Conservation (phyloP, 1,139 yeast genomes). For the Debaryomyces robertsiae region DNA sequence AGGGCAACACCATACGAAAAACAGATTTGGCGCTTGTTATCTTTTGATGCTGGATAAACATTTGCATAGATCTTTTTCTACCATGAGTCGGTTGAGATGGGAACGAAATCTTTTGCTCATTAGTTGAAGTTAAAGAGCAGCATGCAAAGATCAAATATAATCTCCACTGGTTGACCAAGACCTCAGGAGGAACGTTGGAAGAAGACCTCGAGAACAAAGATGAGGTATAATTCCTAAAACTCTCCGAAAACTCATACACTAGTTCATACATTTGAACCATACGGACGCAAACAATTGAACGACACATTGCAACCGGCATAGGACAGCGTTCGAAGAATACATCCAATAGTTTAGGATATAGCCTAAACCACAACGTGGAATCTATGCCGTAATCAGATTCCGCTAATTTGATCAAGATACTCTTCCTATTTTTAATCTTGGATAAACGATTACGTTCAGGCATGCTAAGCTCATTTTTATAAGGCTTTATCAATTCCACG, state of each 20-base stretch:
- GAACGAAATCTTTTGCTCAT: slow-evolving; percentile 74
- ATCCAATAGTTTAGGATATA: slow-evolving; percentile 74
- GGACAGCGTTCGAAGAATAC: slow-evolving; percentile 83
- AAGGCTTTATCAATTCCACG: slow-evolving; percentile 60
- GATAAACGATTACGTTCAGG: slow-evolving; percentile 79
- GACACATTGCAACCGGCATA: slow-evolving; percentile 88
- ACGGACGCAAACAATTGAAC: slow-evolving; percentile 89
- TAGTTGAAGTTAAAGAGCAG: slow-evolving; percentile 85
- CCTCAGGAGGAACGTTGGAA: slow-evolving; percentile 59
- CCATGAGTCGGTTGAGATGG: slow-evolving; percentile 63
- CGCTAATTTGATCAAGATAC: slow-evolving; percentile 70
- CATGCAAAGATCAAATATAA: slow-evolving; percentile 89
- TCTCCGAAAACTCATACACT: slow-evolving; percentile 63
- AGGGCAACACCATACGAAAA: slow-evolving; percentile 83
- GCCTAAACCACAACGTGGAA: slow-evolving; percentile 90
- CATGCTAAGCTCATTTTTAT: slow-evolving; percentile 65
- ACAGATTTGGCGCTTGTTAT: slow-evolving; percentile 92
- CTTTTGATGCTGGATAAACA: slow-evolving; percentile 84
- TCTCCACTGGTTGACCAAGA: slow-evolving; percentile 84
- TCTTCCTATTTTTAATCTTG: slow-evolving; percentile 64
- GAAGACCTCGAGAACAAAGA: slow-evolving; percentile 38
- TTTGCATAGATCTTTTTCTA: slow-evolving; percentile 72
- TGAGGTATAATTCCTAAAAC: slow-evolving; percentile 43
- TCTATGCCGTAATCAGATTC: slow-evolving; percentile 95
- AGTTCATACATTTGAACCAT: slow-evolving; percentile 88